Evolutionary conservation across 78 protist genomes (phyloP).

Genomic region (Neovahlkampfia damariscottae): DNA sequence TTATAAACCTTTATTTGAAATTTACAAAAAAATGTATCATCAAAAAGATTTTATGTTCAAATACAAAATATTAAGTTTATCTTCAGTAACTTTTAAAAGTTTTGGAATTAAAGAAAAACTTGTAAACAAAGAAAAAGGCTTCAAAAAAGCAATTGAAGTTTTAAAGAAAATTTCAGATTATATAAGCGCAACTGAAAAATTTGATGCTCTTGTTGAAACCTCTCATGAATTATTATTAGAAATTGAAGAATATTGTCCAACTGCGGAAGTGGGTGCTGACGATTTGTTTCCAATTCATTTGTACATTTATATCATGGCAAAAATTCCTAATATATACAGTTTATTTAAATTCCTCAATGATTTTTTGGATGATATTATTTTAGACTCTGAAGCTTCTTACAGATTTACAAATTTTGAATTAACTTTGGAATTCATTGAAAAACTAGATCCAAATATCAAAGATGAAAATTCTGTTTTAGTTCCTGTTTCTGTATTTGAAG

Average conservation of each 20-base stretch:
- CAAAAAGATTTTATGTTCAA: background rate
- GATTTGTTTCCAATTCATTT: constrained; percentile 1
- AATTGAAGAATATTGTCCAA: background rate
- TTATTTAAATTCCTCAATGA: background rate
- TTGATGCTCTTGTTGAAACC: background rate
- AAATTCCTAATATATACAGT: background rate
- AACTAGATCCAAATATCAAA: background rate
- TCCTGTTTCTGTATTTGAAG: background rate
- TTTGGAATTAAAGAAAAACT: background rate
- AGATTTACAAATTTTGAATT: background rate
- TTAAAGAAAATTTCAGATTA: background rate
- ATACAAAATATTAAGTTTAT: background rate
- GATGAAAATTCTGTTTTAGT: background rate
- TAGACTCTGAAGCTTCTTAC: background rate
- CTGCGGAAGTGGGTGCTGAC: background rate
- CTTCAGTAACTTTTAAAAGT: background rate
- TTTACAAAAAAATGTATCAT: background rate
- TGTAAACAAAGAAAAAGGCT: too few species aligned
- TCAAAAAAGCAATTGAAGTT: too few species aligned
- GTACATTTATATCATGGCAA: background rate
- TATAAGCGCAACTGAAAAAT: background rate
- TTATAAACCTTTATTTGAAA: background rate
- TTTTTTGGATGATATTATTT: background rate
- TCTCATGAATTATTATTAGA: background rate
- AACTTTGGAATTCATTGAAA: background rate